Evolutionary conservation across 176 grass and related monocot genomes (phyloP).

Genomic region (Aegilops umbellulata): DNA sequence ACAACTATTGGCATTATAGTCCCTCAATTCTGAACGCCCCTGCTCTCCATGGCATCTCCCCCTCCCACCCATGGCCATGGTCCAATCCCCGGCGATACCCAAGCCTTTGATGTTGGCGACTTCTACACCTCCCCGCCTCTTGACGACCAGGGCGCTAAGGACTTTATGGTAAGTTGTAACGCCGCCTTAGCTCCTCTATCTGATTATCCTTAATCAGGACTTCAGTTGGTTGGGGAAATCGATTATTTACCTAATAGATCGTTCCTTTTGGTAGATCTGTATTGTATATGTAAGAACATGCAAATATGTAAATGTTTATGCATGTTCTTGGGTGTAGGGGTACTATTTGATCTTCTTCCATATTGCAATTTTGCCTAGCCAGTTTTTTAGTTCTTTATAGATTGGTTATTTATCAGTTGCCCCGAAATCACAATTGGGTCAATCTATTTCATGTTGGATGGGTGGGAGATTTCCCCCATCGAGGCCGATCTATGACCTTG

Average conservation of each 20-base stretch:
- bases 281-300: not conserved
- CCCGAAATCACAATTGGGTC: no score
- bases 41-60: no score
- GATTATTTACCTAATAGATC: not conserved
- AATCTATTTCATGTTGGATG: no score
- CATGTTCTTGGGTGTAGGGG: not conserved
- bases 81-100: not conserved
- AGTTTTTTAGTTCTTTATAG: not conserved
- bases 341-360: not conserved
- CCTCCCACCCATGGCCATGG: no score
- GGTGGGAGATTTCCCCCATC: no score
- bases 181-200: not conserved
- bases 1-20: no score
- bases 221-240: not conserved
- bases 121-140: not conserved
- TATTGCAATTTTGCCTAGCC: not conserved
- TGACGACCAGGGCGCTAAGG: not conserved
- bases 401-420: no score
- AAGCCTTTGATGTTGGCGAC: not conserved
- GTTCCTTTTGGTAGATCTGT: not conserved
- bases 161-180: not conserved
- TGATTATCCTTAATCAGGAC: not conserved
- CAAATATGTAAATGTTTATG: not conserved
- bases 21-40: no score
- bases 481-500: no score